Evolutionary conservation across 2,329 filamentous ascomycete species (phyloP), one percentile per base, ranked within the genome.

Genomic region (Xylariaceae sp.): DNA sequence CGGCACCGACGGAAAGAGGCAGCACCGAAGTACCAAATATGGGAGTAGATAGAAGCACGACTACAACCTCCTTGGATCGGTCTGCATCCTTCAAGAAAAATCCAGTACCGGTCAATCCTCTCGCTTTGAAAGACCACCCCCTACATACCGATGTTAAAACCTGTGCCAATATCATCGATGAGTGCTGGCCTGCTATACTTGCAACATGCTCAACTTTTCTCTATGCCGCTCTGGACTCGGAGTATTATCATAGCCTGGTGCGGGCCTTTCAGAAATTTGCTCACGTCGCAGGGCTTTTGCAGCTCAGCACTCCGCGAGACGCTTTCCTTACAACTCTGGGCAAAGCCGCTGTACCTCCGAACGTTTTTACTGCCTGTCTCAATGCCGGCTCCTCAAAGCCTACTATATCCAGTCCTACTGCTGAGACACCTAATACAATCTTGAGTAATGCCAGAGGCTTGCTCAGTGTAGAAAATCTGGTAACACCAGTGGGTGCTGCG

Each of bases 171-270:
- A 88, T 99, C 49, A 88, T 99, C 20, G 91, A 95, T 3, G 83
- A 90, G 61, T 97, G 93, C 70, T 99, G 94, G 94, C 94, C 94
- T 40, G 94, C 94, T 10, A 87, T 97, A 32, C 82, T 99, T 42
- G 93, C 94, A 1, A 94, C 92, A 2, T 97, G 92, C 64, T 99
- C 94, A 0, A 97, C 93, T 0, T 99, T 97, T 67, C 76, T 99
- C 15, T 95, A 96, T 67, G 91, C 94, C 24, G 86, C 93, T 0
- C 77, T 99, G 3, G 94, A 99, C 68, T 88, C 91, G 1, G 92
- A 97, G 47, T 97, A 94, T 64, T 99, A 97, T 65, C 92, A 97
- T 62, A 85, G 88, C 8, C 77, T 99, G 1, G 93, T 99, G 20
- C 84, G 94, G 61, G 90, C 93, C 0, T 96, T 97, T 63, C 94